phyloP scores from a whole-genome alignment of 352 stramenopile genomes.

The Detonula confervacea region DNA sequence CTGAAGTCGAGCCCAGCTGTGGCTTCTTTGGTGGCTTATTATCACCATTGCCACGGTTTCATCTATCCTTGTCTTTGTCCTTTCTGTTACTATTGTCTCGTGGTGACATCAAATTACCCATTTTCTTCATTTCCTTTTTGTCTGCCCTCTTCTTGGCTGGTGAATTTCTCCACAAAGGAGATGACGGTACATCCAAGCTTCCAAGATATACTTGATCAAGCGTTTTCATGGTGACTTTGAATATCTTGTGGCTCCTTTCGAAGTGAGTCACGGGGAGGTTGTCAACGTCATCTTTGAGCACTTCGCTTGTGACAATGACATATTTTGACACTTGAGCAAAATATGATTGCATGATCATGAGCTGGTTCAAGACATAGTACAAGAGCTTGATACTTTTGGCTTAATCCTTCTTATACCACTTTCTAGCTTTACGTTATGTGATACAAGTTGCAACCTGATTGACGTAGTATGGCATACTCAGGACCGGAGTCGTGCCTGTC shows the following conservation, averaged over 20 bases:
- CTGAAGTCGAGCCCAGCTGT: neutral
- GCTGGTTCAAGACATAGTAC: neutral
- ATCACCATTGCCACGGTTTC: neutral
- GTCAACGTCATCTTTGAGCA: neutral
- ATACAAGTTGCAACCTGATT: neutral
- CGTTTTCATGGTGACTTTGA: neutral
- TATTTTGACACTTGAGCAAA: neutral
- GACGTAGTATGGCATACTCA: neutral
- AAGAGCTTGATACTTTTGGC: neutral
- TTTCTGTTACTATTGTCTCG: neutral
- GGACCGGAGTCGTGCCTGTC: neutral
- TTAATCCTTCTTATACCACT: neutral
- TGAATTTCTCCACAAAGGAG: neutral
- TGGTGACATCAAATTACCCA: neutral
- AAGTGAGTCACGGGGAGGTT: neutral
- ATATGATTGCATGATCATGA: neutral
- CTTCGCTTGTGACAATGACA: neutral
- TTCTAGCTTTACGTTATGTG: neutral
- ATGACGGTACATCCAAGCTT: neutral
- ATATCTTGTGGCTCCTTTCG: neutral
- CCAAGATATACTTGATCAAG: constrained; percentile 1
- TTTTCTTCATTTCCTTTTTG: neutral
- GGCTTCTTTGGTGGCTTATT: neutral
- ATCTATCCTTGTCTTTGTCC: neutral
- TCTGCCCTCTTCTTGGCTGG: neutral